Base-by-base conservation (phyloP, 2,329 filamentous ascomycete genomes). In the Pseudonectria buxi region DNA sequence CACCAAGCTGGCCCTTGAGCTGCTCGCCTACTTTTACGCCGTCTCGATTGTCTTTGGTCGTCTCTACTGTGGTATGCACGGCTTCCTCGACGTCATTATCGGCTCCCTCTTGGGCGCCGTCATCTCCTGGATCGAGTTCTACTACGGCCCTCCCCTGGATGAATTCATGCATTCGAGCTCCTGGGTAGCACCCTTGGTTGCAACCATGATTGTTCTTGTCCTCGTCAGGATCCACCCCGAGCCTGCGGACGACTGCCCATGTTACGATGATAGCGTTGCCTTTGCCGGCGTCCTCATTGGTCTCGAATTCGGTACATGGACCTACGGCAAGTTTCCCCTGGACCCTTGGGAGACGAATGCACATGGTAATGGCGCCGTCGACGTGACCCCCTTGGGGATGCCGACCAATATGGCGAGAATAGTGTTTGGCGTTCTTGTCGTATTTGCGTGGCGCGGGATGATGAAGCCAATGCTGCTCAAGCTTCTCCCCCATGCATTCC, bases 1-100 rank as follows among this genome's bases (percentile, higher is more conserved):
- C 13, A 71, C 76, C 2, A 81, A 76, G 47, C 43, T 80, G 4
- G 61, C 71, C 4, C 65, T 94, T 16, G 83, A 92, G 55, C 59
- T 63, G 5, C 60, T 86, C 6, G 80, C 83, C 27, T 94, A 92
- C 59, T 81, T 86, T 49, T 98, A 96, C 57, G 86, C 86, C 24
- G 65, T 78, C 10, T 95, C 90, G 16, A 96, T 98, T 54, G 76
- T 95, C 27, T 68, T 96, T 43, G 92, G 92, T 6, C 80, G 92
- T 14, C 69, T 98, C 25, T 96, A 98, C 66, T 98, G 92, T 56
- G 92, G 92, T 42, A 98, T 98, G 92, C 92, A 98, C 63, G 92
- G 92, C 10, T 95, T 96, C 63, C 71, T 92, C 28, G 92, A 98
- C 60, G 88, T 96, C 15, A 64, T 92, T 11, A 62, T 92, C 37